phyloP scores from a whole-genome alignment of 2,329 filamentous ascomycete genomes.

The Sporothrix globosa region DNA sequence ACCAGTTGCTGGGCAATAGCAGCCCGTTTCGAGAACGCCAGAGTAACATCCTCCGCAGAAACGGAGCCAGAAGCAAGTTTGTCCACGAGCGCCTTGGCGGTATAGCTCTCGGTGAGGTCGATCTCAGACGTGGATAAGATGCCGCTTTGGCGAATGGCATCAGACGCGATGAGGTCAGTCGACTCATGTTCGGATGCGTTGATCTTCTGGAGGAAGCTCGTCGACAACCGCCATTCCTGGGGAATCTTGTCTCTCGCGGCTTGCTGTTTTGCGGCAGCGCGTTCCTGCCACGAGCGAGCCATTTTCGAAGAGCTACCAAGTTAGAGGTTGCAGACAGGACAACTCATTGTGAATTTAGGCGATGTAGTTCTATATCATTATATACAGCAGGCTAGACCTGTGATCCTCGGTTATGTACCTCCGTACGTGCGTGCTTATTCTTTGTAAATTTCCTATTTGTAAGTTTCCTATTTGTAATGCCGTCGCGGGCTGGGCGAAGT shows the following conservation, averaged over 20 bases:
- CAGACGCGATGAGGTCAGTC: background rate
- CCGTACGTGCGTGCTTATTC: no score
- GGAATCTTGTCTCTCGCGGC: slow-evolving; percentile 1
- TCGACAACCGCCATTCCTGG: slow-evolving; percentile 14
- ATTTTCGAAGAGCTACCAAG: no score
- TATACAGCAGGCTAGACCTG: no score
- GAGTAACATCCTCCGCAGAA: slow-evolving; percentile 17
- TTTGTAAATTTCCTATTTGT: no score
- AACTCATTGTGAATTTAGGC: no score
- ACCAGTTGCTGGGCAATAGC: slow-evolving; percentile 31
- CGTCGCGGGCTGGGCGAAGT: no score
- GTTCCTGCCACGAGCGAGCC: no score
- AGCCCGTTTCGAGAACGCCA: slow-evolving; percentile 30
- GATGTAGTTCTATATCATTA: no score
- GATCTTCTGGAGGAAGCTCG: background rate
- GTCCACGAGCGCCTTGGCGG: slow-evolving; percentile 19
- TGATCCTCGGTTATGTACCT: no score
- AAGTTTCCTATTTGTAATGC: no score
- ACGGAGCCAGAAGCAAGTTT: slow-evolving; percentile 13
- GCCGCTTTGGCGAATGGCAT: slow-evolving; percentile 24
- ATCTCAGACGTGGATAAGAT: slow-evolving; percentile 2
- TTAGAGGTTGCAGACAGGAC: no score
- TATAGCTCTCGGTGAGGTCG: slow-evolving; percentile 29
- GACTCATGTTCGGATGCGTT: background rate
- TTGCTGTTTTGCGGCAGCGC: no score